A percentile compares a stretch with the other conserved stretches of the same genome.
These are phyloP conservation scores for Fusarium floridanum DNA, from an alignment of 2,329 filamentous ascomycete genomes.

Conservation along the genomic window DNA sequence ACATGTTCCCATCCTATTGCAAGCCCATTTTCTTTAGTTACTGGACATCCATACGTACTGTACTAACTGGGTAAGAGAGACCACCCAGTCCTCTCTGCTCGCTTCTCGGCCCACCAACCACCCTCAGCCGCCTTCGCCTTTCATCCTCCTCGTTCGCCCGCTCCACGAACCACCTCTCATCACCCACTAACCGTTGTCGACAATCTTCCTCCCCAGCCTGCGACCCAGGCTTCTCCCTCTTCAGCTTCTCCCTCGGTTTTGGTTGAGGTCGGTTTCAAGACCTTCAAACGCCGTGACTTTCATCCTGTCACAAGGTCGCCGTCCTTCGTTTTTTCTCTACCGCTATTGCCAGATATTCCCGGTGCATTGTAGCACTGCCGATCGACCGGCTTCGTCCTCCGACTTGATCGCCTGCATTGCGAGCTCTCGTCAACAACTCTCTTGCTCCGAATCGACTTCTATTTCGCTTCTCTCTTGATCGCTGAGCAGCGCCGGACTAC, in stretches of 20 bases:
- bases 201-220: constrained; percentile 1
- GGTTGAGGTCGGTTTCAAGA: constrained; percentile 8
- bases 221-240: neutral
- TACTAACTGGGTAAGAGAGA: neutral
- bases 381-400: constrained; percentile 26
- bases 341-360: constrained; percentile 32
- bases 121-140: constrained; percentile 26
- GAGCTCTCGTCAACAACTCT: constrained; percentile 20
- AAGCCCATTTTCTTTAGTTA: constrained; percentile 6
- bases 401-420: constrained; percentile 26
- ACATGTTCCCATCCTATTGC: constrained; percentile 18
- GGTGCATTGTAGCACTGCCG: constrained; percentile 32
- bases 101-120: constrained; percentile 41
- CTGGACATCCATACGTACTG: neutral
- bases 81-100: neutral
- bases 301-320: constrained; percentile 23
- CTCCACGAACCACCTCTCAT: constrained; percentile 36
- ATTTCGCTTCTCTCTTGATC: constrained; percentile 10
- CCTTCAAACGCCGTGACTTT: neutral
- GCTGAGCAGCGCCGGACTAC: neutral
- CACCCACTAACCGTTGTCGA: constrained; percentile 28
- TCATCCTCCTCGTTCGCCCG: constrained; percentile 28
- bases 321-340: constrained; percentile 10
- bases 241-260: constrained; percentile 5
- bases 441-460: constrained; percentile 9